A percentile compares a stretch with the other conserved stretches of the same genome.
Evolutionary conservation across 2,329 filamentous ascomycete genomes (phyloP).

Genomic region (Fusarium chuoi): DNA sequence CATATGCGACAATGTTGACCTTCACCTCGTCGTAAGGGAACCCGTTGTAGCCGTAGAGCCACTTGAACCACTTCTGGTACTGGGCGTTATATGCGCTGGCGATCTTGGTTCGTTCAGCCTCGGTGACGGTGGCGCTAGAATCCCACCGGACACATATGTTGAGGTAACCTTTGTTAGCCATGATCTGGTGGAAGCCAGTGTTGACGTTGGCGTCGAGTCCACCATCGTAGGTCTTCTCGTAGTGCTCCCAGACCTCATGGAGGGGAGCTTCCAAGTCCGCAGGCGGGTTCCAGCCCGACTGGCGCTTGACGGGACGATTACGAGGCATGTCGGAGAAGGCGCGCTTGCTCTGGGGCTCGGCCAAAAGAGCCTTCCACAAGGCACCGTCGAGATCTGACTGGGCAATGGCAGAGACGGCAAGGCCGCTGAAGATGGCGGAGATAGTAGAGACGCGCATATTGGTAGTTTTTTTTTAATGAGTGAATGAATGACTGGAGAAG

Average conservation of each 20-base stretch:
- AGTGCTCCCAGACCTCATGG: constrained; percentile 32
- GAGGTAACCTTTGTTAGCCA: constrained; percentile 46
- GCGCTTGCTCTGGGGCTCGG: constrained; percentile 1
- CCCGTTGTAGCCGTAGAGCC: constrained; percentile 55
- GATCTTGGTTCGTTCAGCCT: constrained; percentile 51
- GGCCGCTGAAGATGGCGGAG: constrained; percentile 1
- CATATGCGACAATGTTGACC: constrained; percentile 55
- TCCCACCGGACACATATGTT: constrained; percentile 57
- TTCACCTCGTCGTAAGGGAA: constrained; percentile 55
- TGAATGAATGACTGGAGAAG: background rate
- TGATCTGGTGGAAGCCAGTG: constrained; percentile 47
- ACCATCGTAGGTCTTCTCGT: constrained; percentile 25
- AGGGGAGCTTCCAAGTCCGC: constrained; percentile 16
- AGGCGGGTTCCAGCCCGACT: constrained; percentile 34
- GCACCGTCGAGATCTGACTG: constrained; percentile 31
- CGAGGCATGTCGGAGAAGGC: background rate
- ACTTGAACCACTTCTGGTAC: constrained; percentile 55
- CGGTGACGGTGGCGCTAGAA: constrained; percentile 49
- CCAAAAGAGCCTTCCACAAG: constrained; percentile 31
- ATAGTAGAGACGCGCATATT: constrained; percentile 15
- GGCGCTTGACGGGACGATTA: constrained; percentile 33
- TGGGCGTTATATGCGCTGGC: constrained; percentile 48
- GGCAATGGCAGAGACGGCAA: constrained; percentile 11
- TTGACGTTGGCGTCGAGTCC: constrained; percentile 38
- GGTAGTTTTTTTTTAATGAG: background rate